A percentile compares a stretch with the other conserved stretches of the same genome.
phyloP scores from a whole-genome alignment of 2,329 filamentous ascomycete species.

The Calonectria hongkongensis region DNA sequence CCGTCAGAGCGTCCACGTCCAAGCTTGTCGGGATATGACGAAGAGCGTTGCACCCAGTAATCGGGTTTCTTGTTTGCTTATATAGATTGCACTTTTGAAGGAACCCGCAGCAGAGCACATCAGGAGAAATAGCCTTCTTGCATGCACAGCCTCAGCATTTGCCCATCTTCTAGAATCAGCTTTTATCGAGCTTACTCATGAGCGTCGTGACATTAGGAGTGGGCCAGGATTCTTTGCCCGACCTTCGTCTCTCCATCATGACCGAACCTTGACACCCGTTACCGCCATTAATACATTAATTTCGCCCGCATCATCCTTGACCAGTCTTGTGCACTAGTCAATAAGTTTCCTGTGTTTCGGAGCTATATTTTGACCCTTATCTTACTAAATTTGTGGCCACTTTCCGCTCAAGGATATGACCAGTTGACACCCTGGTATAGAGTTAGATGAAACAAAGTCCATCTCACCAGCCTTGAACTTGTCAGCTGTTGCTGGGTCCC shows the following conservation, averaged over 20 bases:
- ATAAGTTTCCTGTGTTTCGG: not conserved
- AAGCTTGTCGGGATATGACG: not conserved
- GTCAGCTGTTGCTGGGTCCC: not conserved
- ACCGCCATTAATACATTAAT: not conserved
- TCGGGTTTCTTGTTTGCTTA: constrained; percentile 5
- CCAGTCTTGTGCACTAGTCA: not conserved
- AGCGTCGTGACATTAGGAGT: not conserved
- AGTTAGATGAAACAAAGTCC: not conserved
- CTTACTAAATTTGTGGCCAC: not conserved
- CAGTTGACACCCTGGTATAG: not conserved
- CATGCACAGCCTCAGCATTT: not conserved
- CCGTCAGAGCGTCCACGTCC: not conserved
- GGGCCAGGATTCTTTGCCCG: not conserved
- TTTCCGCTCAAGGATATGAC: not conserved
- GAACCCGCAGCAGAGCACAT: not conserved
- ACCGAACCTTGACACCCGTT: not conserved
- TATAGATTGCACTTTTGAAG: not conserved
- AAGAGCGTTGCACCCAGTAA: not conserved
- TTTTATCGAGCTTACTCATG: constrained; percentile 10
- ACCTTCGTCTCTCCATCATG: not conserved
- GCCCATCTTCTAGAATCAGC: not conserved
- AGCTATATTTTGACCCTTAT: not conserved
- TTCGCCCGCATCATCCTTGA: not conserved
- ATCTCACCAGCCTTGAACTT: not conserved
- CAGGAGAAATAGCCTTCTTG: not conserved